phyloP scores from a whole-genome alignment of 441 rosid species.

The Populus hybrid region DNA sequence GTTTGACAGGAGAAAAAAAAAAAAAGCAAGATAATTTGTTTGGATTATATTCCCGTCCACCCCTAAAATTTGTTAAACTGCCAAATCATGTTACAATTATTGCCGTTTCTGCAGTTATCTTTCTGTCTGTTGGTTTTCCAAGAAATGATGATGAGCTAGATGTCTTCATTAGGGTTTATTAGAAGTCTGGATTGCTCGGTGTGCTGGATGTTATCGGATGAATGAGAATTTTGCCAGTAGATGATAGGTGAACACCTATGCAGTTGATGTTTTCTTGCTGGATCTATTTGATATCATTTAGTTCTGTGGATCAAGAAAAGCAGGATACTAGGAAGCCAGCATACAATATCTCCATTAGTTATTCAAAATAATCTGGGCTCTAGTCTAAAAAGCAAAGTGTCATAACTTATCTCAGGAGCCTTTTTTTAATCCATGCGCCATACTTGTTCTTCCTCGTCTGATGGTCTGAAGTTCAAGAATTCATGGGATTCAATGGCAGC shows the following conservation, averaged over 20 bases:
- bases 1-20: not conserved
- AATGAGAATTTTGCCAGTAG: not conserved
- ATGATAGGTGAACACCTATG: not conserved
- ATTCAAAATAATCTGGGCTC: not conserved
- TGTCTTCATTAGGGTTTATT: not conserved
- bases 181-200: not conserved
- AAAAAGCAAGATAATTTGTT: not conserved
- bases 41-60: not conserved
- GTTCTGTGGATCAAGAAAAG: too few relatives aligned
- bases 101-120: not conserved
- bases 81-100: not conserved
- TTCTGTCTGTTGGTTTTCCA: not conserved
- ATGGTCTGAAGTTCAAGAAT: not conserved
- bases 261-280: not conserved
- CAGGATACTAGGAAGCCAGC: not conserved
- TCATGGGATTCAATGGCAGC: constrained; percentile 24
- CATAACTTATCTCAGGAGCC: not conserved
- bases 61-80: not conserved
- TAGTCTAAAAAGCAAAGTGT: not conserved
- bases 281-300: too few relatives aligned
- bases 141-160: not conserved
- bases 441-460: not conserved
- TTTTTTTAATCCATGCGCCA: not conserved
- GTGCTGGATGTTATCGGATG: not conserved
- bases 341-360: too few relatives aligned